Evolutionary conservation across 2,329 filamentous ascomycete species (phyloP).

Genomic region (Claviceps purpurea): DNA sequence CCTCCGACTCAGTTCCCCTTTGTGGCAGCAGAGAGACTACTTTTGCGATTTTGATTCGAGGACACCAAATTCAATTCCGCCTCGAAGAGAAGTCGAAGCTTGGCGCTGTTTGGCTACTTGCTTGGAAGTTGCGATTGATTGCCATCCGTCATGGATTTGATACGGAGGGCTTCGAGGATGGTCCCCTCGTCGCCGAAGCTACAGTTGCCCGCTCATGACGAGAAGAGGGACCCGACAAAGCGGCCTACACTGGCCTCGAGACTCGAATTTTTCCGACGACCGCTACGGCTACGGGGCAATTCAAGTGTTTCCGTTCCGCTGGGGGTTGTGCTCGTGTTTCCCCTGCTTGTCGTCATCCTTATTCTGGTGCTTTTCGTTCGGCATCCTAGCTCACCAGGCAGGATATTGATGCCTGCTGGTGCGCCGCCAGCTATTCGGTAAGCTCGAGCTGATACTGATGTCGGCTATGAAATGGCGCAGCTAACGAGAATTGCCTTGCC

Average conservation of each 20-base stretch:
- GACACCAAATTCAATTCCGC: background rate
- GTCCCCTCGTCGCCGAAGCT: constrained; percentile 28
- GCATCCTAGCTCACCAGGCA: constrained; percentile 70
- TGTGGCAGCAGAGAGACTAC: background rate
- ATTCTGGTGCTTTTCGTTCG: constrained; percentile 82
- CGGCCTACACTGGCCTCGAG: constrained; percentile 31
- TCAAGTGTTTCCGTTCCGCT: constrained; percentile 86
- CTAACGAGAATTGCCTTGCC: background rate
- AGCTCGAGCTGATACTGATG: background rate
- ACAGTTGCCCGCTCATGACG: constrained; percentile 35
- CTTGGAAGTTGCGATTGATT: background rate
- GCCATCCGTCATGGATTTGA: constrained; percentile 39
- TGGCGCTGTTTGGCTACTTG: background rate
- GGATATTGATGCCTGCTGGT: constrained; percentile 76
- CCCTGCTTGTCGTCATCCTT: constrained; percentile 77
- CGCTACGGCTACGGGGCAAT: constrained; percentile 80
- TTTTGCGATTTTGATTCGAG: background rate
- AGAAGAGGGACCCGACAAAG: constrained; percentile 29
- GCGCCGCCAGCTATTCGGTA: constrained; percentile 82
- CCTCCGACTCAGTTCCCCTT: background rate
- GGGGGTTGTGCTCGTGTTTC: constrained; percentile 85
- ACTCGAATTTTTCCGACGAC: constrained; percentile 71
- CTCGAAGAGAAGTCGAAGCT: background rate
- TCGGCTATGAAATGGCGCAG: background rate
- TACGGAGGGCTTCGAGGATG: constrained; percentile 40